Conservation (phyloP, 805 yeast species). For the Yarrowia divulgata region DNA sequence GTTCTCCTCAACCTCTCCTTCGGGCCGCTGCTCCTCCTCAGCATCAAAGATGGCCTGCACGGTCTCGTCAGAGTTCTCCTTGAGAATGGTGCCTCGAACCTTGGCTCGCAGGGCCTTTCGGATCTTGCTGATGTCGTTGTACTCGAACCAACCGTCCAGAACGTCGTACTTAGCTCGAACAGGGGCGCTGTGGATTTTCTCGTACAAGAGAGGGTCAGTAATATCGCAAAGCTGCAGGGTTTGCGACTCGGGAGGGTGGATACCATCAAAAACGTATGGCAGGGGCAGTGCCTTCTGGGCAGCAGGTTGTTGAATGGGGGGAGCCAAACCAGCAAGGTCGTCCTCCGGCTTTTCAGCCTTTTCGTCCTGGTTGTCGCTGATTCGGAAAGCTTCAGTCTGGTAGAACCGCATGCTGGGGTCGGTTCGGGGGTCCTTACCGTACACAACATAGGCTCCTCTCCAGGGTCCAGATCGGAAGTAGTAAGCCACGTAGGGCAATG, state of each 20-base stretch:
- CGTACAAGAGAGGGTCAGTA: slow-evolving; percentile 65
- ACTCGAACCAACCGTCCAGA: slow-evolving; percentile 82
- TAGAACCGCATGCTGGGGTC: slow-evolving; percentile 63
- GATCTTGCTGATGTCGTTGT: slow-evolving; percentile 65
- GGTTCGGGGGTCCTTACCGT: slow-evolving; percentile 78
- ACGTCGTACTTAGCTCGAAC: slow-evolving; percentile 58
- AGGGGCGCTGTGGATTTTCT: slow-evolving; percentile 54
- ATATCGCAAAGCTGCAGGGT: slow-evolving; percentile 83
- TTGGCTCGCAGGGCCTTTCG: slow-evolving; percentile 77
- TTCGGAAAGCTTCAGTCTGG: slow-evolving; percentile 86
- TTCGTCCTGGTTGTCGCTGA: slow-evolving; percentile 49
- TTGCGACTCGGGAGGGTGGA: slow-evolving; percentile 68
- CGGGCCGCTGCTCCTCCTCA: slow-evolving; percentile 47
- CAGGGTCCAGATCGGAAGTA: slow-evolving; percentile 91
- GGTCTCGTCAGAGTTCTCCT: slow-evolving; percentile 21
- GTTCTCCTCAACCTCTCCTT: slow-evolving; percentile 41
- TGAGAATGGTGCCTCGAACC: slow-evolving; percentile 19
- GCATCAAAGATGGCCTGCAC: slow-evolving; percentile 40
- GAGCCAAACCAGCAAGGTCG: slow-evolving; percentile 41
- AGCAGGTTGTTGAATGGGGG: slow-evolving; percentile 48
- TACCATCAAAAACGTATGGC: slow-evolving; percentile 74
- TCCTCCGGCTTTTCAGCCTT: slow-evolving; percentile 46
- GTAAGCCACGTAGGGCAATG: slow-evolving; percentile 84
- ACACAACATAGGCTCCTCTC: slow-evolving; percentile 82
- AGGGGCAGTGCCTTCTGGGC: slow-evolving; percentile 44